phyloP scores from a whole-genome alignment of 2,329 filamentous ascomycete genomes.

The Kalmusia sp. region DNA sequence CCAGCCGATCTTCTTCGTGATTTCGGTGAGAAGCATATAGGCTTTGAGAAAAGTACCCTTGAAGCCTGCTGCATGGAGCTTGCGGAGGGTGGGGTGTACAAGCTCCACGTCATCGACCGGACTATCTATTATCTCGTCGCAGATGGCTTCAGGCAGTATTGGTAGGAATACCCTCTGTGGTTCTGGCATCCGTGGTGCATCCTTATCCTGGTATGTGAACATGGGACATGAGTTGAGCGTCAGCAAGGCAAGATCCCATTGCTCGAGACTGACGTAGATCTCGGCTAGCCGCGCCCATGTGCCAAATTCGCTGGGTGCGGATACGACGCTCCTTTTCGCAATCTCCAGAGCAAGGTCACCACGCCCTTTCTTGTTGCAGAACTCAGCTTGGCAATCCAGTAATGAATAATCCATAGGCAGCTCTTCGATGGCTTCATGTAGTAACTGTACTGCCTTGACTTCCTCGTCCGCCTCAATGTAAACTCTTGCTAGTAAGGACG shows the following conservation, averaged over 20 bases:
- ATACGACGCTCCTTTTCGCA: constrained; percentile 92
- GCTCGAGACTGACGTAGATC: constrained; percentile 91
- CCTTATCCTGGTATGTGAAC: constrained; percentile 99
- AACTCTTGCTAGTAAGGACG: constrained; percentile 88
- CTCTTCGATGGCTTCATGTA: constrained; percentile 88
- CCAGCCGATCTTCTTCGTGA: constrained; percentile 97
- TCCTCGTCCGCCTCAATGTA: constrained; percentile 96
- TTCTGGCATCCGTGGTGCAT: constrained; percentile 92
- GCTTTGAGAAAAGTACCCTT: constrained; percentile 96
- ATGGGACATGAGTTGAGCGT: constrained; percentile 98
- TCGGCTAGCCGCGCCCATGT: constrained; percentile 95
- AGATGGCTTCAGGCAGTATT: constrained; percentile 83
- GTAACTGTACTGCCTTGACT: constrained; percentile 87
- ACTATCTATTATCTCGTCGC: constrained; percentile 96
- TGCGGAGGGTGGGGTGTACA: constrained; percentile 84
- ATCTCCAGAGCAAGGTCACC: constrained; percentile 88
- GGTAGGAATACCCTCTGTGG: constrained; percentile 87
- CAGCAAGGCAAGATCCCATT: constrained; percentile 94
- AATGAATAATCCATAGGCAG: constrained; percentile 98
- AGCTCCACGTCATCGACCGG: constrained; percentile 79
- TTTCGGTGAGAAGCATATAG: constrained; percentile 91
- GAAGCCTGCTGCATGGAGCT: constrained; percentile 86
- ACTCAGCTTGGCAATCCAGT: constrained; percentile 91
- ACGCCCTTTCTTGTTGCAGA: constrained; percentile 87
- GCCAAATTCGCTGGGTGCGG: constrained; percentile 94